Percentiles rank a stretch among this genome's conserved stretches.
These are phyloP conservation scores for Sordariomycetes sp. DNA, from an alignment of 2,329 filamentous ascomycete genomes.

Conservation along the genomic window DNA sequence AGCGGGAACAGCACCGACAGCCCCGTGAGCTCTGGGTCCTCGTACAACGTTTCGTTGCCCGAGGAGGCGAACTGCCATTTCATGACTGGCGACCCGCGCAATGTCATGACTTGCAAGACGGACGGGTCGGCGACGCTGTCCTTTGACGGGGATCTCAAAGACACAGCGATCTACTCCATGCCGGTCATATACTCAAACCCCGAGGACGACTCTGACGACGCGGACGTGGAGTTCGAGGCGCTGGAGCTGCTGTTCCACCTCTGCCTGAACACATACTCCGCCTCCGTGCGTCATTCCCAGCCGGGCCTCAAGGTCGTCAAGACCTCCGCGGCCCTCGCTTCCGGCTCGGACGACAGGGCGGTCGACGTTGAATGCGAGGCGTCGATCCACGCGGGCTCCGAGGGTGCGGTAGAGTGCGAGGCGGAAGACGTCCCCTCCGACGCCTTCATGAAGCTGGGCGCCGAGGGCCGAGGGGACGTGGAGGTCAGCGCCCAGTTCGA, in stretches of 20 bases:
- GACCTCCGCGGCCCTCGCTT: background rate
- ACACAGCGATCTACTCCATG: conserved; percentile 15
- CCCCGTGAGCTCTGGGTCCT: background rate
- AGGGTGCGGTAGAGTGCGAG: conserved; percentile 1
- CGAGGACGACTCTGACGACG: conserved; percentile 1
- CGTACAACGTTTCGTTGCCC: conserved; percentile 9
- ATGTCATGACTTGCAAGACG: conserved; percentile 8
- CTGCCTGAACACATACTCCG: conserved; percentile 15
- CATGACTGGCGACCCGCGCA: background rate
- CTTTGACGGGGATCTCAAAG: conserved; percentile 9
- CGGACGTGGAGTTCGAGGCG: conserved; percentile 11
- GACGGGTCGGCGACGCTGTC: conserved; percentile 10
- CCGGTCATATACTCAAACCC: conserved; percentile 16
- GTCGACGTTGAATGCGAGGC: conserved; percentile 1
- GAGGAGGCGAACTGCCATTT: conserved; percentile 5
- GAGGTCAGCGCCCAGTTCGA: conserved; percentile 3
- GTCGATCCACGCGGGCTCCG: background rate
- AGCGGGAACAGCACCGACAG: background rate
- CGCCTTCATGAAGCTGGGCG: conserved; percentile 4
- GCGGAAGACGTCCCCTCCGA: background rate
- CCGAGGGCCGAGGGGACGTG: background rate
- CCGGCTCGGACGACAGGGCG: background rate
- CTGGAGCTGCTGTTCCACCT: conserved; percentile 17
- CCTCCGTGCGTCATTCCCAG: background rate
- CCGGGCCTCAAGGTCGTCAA: background rate